Base-by-base conservation (phyloP, 148 eudicot species). In the Heliosperma pusillum region DNA sequence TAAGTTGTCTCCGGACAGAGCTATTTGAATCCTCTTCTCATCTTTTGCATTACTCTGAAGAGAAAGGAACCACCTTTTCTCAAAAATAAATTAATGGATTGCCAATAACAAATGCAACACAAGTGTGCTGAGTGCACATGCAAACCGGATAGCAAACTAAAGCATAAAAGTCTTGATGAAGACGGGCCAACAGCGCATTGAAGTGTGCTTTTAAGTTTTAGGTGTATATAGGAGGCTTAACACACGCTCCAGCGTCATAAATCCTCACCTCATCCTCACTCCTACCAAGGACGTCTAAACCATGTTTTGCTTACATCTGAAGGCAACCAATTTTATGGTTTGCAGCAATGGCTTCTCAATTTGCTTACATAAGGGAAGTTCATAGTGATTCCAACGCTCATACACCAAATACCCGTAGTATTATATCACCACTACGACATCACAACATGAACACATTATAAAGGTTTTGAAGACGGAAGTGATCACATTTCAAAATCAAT, bases 91-190 rank as follows among this genome's bases (percentile, higher is more conserved):
- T 36, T 36, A 6, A 19, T 33, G 15, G 45, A 66, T 17, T 9
- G 12, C 47, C 47, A 27, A 66, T 66, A 66, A 66, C 50, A 33
- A 66, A 66, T 19, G 22, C 69, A 64, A 64, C 42, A 64, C 67
- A 13, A 9, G 5, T 24, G 64, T 60, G 29, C 10, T 60, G 27
- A 3, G 25, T 24, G 25, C 25, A 25, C 64, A 60, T 60, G 29
- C 30, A 11, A 60, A 8, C 15, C 16, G 12, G 27, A 24, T 9
- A 60, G 30, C 64, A 60, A 60, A 22, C 25, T 25, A 60, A 16
- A 60, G 15, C 27, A 25, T 22, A 22, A 10, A 60, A 10, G 61
- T n/a, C 24, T 57, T 19, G 26, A 25, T 5, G 20, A 57, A 22
- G 17, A 60, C 6, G 12, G 27, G 11, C 30, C 17, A 60, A 22